A percentile compares a stretch with the other conserved stretches of the same genome.
Evolutionary conservation across 768 basidiomycete species (phyloP).

Genomic region (Kwoniella heveanensis): DNA sequence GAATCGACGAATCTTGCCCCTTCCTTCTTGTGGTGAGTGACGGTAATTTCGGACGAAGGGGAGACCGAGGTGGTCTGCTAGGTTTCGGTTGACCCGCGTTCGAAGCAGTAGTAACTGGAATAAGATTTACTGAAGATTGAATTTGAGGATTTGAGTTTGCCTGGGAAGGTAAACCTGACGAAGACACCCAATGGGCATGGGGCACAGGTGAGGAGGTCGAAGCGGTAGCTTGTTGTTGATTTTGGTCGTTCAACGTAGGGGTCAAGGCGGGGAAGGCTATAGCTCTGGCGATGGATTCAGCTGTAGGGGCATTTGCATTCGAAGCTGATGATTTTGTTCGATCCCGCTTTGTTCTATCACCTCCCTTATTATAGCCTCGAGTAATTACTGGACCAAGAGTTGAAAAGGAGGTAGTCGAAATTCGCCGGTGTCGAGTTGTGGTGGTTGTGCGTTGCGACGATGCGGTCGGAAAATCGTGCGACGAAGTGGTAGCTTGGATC

Average conservation of each 20-base stretch:
- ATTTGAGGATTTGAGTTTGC: too few relatives aligned
- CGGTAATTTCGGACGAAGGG: constrained; percentile 5
- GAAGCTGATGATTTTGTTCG: neutral
- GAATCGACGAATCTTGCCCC: neutral
- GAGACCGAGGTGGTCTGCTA: constrained; percentile 6
- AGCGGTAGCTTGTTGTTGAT: neutral
- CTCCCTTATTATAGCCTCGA: too few relatives aligned
- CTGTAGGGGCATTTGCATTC: neutral
- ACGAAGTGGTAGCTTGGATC: neutral
- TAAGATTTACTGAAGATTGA: too few relatives aligned
- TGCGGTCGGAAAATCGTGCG: neutral
- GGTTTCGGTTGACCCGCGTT: too few relatives aligned
- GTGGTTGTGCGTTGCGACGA: neutral
- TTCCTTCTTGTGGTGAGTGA: neutral
- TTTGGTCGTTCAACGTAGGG: neutral
- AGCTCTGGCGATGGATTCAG: neutral
- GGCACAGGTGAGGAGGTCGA: neutral
- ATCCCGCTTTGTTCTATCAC: neutral
- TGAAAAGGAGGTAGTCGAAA: neutral
- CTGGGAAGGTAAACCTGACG: too few relatives aligned
- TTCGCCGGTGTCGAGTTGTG: neutral
- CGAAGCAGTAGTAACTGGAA: too few relatives aligned
- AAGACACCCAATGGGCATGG: too few relatives aligned
- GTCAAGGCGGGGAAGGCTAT: neutral
- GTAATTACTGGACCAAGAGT: neutral